Conservation (phyloP, 2,329 filamentous ascomycete genomes). For the Stachybotrys echinatus region DNA sequence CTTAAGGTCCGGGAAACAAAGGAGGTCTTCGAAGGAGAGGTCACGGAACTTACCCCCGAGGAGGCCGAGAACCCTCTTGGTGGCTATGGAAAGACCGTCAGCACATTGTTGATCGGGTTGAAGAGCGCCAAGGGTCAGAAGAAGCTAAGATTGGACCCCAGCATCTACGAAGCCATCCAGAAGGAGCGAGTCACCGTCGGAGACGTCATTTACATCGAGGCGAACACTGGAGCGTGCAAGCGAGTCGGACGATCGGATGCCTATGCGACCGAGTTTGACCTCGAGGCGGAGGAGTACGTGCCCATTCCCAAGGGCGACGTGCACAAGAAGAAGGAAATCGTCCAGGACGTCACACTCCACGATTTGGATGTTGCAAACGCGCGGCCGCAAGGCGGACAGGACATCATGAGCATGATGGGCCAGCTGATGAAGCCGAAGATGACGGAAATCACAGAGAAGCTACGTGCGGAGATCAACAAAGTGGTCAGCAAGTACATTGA, state of each 20-base stretch:
- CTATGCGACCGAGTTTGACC: slow-evolving; percentile 96
- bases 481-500: slow-evolving; percentile 99
- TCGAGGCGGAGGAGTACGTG: slow-evolving; percentile 98
- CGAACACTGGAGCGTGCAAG: slow-evolving; percentile 97
- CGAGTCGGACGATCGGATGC: slow-evolving; percentile 93
- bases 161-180: slow-evolving; percentile 98
- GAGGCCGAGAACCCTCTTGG: slow-evolving; percentile 97
- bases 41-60: slow-evolving; percentile 94
- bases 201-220: slow-evolving; percentile 98
- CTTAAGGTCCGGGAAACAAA: slow-evolving; percentile 97
- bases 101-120: slow-evolving; percentile 86
- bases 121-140: slow-evolving; percentile 97
- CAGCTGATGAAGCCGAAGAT: slow-evolving; percentile 99
- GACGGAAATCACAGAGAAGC: slow-evolving; percentile 98
- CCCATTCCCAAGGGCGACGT: slow-evolving; percentile 98
- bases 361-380: slow-evolving; percentile 96
- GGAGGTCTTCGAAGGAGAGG: slow-evolving; percentile 98
- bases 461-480: slow-evolving; percentile 95
- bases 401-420: slow-evolving; percentile 99
- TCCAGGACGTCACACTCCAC: slow-evolving; percentile 96
- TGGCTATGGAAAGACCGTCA: slow-evolving; percentile 96
- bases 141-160: slow-evolving; percentile 93
- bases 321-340: slow-evolving; percentile 99
- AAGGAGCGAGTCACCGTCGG: slow-evolving; percentile 95
- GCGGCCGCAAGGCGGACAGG: slow-evolving; percentile 90